These are phyloP conservation scores for Aspergillus sparsus DNA, from an alignment of 495 filamentous ascomycete species.

Conservation along the genomic window DNA sequence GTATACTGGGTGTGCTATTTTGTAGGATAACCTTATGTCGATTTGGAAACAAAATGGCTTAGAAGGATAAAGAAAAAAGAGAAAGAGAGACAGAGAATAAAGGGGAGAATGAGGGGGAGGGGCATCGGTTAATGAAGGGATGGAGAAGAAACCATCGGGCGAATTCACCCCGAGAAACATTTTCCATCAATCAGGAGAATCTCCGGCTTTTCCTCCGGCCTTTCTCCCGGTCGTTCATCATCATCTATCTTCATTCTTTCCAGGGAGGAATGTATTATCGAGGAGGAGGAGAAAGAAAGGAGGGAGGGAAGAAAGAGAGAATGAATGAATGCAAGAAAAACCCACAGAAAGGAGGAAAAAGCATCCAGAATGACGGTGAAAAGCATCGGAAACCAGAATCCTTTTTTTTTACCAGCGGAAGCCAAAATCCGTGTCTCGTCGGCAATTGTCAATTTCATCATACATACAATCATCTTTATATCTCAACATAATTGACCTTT, in stretches of 20 bases:
- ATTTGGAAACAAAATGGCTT: not conserved
- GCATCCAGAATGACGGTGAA: not conserved
- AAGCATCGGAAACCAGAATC: conserved; percentile 19
- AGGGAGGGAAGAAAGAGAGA: not conserved
- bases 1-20: not conserved
- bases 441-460: conserved; percentile 23
- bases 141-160: not conserved
- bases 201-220: not conserved
- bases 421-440: conserved; percentile 31
- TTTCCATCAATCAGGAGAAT: conserved; percentile 6
- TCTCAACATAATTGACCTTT: conserved; percentile 2
- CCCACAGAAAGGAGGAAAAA: too few relatives aligned
- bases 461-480: too few relatives aligned
- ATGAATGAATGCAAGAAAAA: not conserved
- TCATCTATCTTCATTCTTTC: not conserved
- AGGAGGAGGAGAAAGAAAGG: not conserved
- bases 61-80: conserved; percentile 14
- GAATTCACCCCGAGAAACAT: not conserved
- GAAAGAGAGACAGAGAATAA: conserved; percentile 13
- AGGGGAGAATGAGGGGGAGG: not conserved
- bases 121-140: conserved; percentile 1
- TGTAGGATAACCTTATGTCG: not conserved
- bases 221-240: not conserved
- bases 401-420: conserved; percentile 22
- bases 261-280: not conserved